Conservation (phyloP, 1,284 basidiomycete genomes). For the Naganishia sp. region DNA sequence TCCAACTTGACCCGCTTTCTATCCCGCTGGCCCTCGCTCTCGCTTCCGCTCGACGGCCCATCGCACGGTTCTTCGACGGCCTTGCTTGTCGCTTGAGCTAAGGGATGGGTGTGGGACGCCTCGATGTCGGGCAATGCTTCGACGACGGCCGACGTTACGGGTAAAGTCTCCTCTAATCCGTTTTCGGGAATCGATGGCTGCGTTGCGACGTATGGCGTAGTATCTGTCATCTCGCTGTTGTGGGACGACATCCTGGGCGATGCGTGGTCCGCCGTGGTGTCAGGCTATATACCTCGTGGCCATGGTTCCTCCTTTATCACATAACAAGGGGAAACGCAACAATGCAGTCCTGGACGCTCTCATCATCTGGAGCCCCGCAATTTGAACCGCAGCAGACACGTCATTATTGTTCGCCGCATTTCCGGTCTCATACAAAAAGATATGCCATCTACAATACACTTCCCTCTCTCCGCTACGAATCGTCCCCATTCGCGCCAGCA, state of each 20-base stretch:
- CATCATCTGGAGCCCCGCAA: background rate
- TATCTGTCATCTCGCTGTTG: background rate
- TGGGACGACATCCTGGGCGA: background rate
- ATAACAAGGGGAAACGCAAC: slow-evolving; percentile 4
- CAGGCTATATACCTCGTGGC: background rate
- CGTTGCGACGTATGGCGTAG: background rate
- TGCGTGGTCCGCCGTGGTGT: no score
- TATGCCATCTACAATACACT: background rate
- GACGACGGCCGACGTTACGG: background rate
- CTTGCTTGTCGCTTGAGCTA: background rate
- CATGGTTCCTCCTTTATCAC: slow-evolving; percentile 7
- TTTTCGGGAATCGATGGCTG: background rate
- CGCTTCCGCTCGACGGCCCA: background rate
- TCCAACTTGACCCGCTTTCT: slow-evolving; percentile 15
- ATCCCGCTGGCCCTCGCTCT: background rate
- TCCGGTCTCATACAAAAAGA: background rate
- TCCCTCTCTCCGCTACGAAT: background rate
- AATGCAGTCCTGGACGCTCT: slow-evolving; percentile 3
- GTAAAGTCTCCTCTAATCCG: background rate
- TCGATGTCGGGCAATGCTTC: slow-evolving; percentile 26
- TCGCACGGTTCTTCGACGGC: background rate
- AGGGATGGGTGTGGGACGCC: slow-evolving; percentile 1
- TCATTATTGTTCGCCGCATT: background rate
- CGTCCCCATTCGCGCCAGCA: background rate
- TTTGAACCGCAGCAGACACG: background rate